Evolutionary conservation across 768 basidiomycete genomes (phyloP), one percentile per base, ranked within the genome.

Genomic region (Lentinula lateritia): DNA sequence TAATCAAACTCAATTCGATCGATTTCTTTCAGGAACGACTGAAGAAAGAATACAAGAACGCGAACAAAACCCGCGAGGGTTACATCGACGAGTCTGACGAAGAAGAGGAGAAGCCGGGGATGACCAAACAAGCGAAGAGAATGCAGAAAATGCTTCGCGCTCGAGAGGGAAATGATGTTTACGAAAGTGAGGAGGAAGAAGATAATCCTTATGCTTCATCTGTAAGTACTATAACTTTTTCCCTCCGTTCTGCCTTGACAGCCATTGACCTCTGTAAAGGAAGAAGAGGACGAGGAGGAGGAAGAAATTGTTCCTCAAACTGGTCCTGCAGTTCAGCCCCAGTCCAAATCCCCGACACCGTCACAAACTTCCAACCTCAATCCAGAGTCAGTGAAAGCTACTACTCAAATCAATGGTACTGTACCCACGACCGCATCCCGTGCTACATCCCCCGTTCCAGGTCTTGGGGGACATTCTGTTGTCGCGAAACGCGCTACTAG

Each of bases 61-160:
- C 92, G 18, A 93, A 92, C 71, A 89, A 90, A 72, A 80, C 76
- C 54, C 80, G 85, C 12, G 88, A 91, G 50, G 83, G 83, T 10
- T 82, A 83, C 45, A 77, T 91, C 41, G 90, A 89, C 66, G 88
- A 87, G 64, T 86, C 87, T 1, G 90, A 92, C 5, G 91, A 93
- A 34, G 82, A 83, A 46, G 88, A 89, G 34, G 89, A 87, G 38
- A 72, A 78, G 20, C 77, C 80, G 56, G 73, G 71, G 16, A 77
- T 83, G 64, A 86, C 84, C 48, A 87, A 85, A 63, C 88, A 92
- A 39, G 88, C 84, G 15, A 90, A 89, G 73, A 84, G 83, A 3
- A 86, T 95, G 78, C 89, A 92, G 75, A 95, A 95, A 74, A 80
- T 95, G 18, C 85, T 98, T 68, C 87, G 83, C 63, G 90, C 86